phyloP scores from a whole-genome alignment of 176 grass and related monocot genomes.

The Ampelocalamus luodianensis region DNA sequence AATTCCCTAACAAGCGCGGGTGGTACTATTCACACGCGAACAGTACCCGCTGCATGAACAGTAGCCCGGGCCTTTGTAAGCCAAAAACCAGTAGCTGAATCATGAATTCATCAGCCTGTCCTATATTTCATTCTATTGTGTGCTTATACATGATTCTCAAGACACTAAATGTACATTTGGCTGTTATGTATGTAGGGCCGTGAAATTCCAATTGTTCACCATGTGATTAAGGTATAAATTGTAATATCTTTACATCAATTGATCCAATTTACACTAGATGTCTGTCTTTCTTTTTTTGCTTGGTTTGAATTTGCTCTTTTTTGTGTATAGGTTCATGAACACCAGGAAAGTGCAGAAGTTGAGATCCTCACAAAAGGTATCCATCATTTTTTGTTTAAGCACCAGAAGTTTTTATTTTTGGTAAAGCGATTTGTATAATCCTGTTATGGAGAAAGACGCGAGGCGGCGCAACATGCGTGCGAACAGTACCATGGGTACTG shows the following conservation, averaged over 20 bases:
- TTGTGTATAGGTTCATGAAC: constrained; percentile 61
- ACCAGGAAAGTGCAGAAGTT: too few species aligned
- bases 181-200: constrained; percentile 52
- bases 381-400: too few species aligned
- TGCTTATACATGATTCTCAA: not conserved
- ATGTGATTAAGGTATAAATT: constrained; percentile 72
- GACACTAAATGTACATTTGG: constrained; percentile 23
- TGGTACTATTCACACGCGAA: too few species aligned
- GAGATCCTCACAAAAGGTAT: too few species aligned
- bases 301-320: constrained; percentile 33
- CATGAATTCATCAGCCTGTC: not conserved
- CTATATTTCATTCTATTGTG: not conserved
- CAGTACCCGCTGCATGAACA: too few species aligned
- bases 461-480: too few species aligned
- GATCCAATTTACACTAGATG: not conserved
- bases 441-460: too few species aligned
- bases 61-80: too few species aligned
- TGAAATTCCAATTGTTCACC: constrained; percentile 89
- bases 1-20: too few species aligned
- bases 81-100: not conserved
- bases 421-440: too few species aligned
- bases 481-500: too few species aligned
- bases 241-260: not conserved
- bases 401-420: too few species aligned
- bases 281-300: not conserved